Evolutionary conservation across 2,329 filamentous ascomycete genomes (phyloP), one percentile per base, ranked within the genome.

Genomic region (Pyricularia sp.): DNA sequence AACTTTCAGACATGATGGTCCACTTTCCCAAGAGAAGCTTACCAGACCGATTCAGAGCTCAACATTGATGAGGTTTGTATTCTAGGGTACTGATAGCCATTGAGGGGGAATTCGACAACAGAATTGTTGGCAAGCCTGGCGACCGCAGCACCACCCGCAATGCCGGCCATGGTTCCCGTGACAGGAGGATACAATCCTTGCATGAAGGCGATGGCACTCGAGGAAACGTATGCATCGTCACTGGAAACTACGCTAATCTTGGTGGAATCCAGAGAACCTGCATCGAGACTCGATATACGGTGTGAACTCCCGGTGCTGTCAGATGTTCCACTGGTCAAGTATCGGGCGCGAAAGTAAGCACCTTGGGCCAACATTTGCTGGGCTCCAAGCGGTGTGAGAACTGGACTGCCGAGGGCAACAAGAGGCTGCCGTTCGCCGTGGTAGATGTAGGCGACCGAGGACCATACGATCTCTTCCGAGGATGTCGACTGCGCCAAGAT

Each of bases 121-220:
- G 81, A 84, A 12, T 85, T 85, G 71, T 73, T 70, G 44, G 69
- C 62, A 2, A 72, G 66, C 10, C 65, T 65, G 13, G 71, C 70
- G 0, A 68, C 68, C 0, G 68, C 69, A 4, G 68, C 67, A 26
- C 74, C 74, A 19, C 72, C 74, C 16, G 78, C 78, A 1, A 78
- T 72, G 4, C 73, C 71, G 6, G 74, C 70, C 35, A 76, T 77
- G 0, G 70, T 68, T 10, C 70, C 66, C 4, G 79, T 79, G 0
- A 83, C 81, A 0, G 91, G 90, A 2, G 92, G 91, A 72, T 96
- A 96, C 4, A 96, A 79, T 4, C 88, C 91, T 73, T 96, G 92
- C 69, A 94, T 77, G 75, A 96, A 96, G 0, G 88, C 91, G 63
- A 84, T 78, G 40, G 90, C 90, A 2, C 90, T 86, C 66, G 82